A percentile compares a stretch with the other conserved stretches of the same genome.
phyloP scores from a whole-genome alignment of 371 early-diverging fungal genomes.

The Vavraia culicis region DNA sequence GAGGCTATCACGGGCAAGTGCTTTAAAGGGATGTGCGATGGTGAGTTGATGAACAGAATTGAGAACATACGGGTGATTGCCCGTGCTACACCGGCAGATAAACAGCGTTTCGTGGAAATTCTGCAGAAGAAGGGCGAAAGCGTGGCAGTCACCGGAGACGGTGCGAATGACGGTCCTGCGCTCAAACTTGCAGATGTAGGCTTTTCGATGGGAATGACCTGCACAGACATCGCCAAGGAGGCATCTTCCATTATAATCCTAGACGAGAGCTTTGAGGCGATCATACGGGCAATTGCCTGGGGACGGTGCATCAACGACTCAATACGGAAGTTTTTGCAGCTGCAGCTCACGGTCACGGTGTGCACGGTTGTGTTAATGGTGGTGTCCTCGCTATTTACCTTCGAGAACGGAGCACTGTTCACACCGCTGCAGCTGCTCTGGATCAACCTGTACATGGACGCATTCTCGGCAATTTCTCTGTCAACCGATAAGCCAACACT shows the following conservation, averaged over 20 bases:
- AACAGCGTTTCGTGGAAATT: constrained; percentile 64
- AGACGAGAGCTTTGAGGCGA: constrained; percentile 62
- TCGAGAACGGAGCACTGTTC: constrained; percentile 47
- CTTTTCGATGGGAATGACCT: constrained; percentile 83
- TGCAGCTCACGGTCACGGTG: constrained; percentile 77
- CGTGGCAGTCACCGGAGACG: constrained; percentile 92
- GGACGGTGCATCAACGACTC: constrained; percentile 73
- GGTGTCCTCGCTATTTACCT: constrained; percentile 45
- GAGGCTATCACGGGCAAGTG: constrained; percentile 68
- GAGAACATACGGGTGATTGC: constrained; percentile 59
- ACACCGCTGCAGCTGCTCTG: constrained; percentile 64
- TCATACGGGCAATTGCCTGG: constrained; percentile 66
- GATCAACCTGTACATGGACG: constrained; percentile 60
- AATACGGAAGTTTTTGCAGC: constrained; percentile 74
- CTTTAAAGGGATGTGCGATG: constrained; percentile 55
- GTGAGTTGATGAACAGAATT: constrained; percentile 53
- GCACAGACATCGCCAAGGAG: constrained; percentile 82
- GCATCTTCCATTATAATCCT: constrained; percentile 85
- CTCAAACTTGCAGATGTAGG: constrained; percentile 86
- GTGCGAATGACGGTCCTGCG: constrained; percentile 89
- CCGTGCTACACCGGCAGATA: constrained; percentile 74
- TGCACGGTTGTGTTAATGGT: constrained; percentile 54
- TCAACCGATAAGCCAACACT: constrained; percentile 57
- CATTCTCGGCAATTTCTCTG: constrained; percentile 58
- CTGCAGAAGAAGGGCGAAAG: constrained; percentile 60